A percentile compares a stretch with the other conserved stretches of the same genome.
phyloP scores from a whole-genome alignment of 176 grass and related monocot species.

The Calamus simplicifolius region DNA sequence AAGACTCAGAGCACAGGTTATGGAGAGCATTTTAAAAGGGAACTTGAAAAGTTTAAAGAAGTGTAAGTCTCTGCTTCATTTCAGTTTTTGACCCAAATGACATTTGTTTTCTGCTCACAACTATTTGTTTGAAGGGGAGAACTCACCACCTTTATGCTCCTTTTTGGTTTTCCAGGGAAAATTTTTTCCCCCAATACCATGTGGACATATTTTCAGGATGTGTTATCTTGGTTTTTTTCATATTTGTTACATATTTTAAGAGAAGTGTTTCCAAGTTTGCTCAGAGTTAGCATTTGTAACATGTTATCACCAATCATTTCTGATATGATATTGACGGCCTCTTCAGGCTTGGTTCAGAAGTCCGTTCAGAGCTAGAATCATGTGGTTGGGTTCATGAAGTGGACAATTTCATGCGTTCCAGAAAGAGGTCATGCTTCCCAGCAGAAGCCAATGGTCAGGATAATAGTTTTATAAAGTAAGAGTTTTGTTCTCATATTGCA shows the following conservation, averaged over 20 bases:
- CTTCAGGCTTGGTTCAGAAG: conserved; percentile 54
- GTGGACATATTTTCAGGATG: too few species aligned
- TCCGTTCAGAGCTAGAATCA: conserved; percentile 40
- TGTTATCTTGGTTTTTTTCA: too few species aligned
- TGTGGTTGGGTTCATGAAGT: conserved; percentile 77
- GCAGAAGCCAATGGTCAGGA: conserved; percentile 21
- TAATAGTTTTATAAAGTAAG: conserved; percentile 56
- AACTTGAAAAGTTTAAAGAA: conserved; percentile 58
- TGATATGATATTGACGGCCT: background rate
- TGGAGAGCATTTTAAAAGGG: conserved; percentile 28
- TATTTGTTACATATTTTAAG: too few species aligned
- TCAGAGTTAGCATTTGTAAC: too few species aligned
- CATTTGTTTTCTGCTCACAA: too few species aligned
- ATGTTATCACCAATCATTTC: conserved; percentile 4
- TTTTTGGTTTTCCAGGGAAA: too few species aligned
- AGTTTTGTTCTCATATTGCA: conserved; percentile 9
- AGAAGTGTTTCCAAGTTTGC: too few species aligned
- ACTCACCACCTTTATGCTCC: too few species aligned
- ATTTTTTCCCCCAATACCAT: too few species aligned
- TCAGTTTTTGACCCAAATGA: too few species aligned
- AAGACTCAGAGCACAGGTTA: conserved; percentile 19
- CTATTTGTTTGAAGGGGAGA: too few species aligned
- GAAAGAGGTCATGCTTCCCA: conserved; percentile 44
- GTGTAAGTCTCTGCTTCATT: conserved; percentile 40
- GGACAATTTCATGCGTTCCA: conserved; percentile 49